Evolutionary conservation across 345 rosid genomes (phyloP).

Genomic region (Gossypium herbaceum): DNA sequence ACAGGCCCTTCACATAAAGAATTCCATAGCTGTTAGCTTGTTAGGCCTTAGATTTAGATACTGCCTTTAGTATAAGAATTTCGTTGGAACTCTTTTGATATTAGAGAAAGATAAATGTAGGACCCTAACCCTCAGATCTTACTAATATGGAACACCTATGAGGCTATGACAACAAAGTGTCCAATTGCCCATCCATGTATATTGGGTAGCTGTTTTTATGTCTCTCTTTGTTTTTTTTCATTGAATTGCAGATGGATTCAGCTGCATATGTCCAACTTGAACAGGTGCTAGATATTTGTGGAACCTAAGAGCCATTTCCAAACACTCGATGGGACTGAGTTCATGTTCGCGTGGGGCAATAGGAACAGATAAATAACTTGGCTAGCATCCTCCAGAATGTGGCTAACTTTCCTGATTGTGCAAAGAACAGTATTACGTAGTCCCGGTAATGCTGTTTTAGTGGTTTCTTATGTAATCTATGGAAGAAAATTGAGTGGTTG

Average conservation of each 20-base stretch:
- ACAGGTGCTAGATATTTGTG: neutral
- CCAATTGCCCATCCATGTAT: neutral
- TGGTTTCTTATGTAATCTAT: neutral
- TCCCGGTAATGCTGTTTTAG: neutral
- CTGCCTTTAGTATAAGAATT: too few species aligned
- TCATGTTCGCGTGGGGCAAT: constrained; percentile 67
- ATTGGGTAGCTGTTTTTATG: too few species aligned
- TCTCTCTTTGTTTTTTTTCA: neutral
- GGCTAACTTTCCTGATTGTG: neutral
- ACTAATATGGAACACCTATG: neutral
- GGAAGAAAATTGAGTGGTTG: neutral
- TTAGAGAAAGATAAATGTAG: neutral
- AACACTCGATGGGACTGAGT: constrained; percentile 80
- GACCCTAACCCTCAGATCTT: neutral
- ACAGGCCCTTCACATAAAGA: too few species aligned
- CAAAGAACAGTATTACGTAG: neutral
- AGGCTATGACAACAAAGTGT: neutral
- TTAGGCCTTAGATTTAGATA: too few species aligned
- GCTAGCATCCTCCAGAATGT: neutral
- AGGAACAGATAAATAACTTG: neutral
- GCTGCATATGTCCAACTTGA: neutral
- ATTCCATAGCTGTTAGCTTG: too few species aligned
- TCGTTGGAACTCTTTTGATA: too few species aligned
- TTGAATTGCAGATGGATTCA: neutral
- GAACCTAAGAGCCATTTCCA: neutral